These are phyloP conservation scores for Microascus cirrosus DNA, from an alignment of 2,329 filamentous ascomycete species.

Conservation along the genomic window DNA sequence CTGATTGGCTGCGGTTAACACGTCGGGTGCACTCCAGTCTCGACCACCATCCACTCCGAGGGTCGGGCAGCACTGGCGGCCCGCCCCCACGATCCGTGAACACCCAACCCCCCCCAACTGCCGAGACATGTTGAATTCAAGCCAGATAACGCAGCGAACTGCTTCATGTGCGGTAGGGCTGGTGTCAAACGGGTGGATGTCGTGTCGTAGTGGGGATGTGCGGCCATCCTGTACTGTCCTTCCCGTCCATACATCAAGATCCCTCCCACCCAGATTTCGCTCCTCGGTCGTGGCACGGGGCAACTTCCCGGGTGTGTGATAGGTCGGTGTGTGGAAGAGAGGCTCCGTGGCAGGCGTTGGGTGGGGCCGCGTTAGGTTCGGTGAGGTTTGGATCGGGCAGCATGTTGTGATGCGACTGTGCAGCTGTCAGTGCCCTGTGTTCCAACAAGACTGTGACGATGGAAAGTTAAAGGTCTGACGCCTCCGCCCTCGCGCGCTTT, in stretches of 20 bases:
- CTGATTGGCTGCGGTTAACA: not conserved
- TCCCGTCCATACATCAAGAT: not conserved
- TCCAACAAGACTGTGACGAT: not conserved
- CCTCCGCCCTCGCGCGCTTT: not conserved
- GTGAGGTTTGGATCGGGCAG: not conserved
- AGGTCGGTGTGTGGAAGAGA: not conserved
- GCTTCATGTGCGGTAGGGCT: not conserved
- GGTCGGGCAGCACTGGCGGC: not conserved
- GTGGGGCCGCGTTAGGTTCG: not conserved
- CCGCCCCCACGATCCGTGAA: not conserved
- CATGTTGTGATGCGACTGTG: not conserved
- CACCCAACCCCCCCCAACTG: not conserved
- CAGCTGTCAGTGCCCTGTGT: not conserved
- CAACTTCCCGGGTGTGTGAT: not conserved
- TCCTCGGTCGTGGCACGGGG: not conserved
- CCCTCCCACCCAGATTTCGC: not conserved
- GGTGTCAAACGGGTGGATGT: not conserved
- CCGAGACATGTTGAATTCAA: not conserved
- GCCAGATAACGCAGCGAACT: not conserved
- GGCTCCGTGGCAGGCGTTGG: not conserved
- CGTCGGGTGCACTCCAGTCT: not conserved
- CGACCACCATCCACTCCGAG: not conserved
- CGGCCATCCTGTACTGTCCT: not conserved
- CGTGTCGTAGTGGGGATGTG: not conserved
- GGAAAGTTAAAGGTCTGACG: too few species aligned